These are phyloP conservation scores for Zygotorulaspora sp. DNA, from an alignment of 805 yeast genomes.

Conservation along the genomic window DNA sequence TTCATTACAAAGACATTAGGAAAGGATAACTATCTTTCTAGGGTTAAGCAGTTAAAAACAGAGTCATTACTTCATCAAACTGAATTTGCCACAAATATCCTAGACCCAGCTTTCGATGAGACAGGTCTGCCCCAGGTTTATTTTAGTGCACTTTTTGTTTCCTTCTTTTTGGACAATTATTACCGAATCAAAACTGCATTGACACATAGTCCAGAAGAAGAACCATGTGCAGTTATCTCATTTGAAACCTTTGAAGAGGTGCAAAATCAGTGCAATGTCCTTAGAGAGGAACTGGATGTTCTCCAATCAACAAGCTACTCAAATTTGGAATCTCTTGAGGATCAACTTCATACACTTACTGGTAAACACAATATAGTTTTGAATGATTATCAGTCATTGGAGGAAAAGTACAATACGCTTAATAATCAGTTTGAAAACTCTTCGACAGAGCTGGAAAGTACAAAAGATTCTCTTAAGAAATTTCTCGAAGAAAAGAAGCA, in stretches of 20 bases:
- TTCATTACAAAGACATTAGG: slow-evolving; percentile 72
- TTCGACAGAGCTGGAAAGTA: slow-evolving; percentile 15
- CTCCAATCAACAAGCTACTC: slow-evolving; percentile 31
- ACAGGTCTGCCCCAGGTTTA: slow-evolving; percentile 86
- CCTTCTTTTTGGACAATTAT: slow-evolving; percentile 63
- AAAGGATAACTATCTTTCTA: slow-evolving; percentile 68
- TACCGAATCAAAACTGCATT: slow-evolving; percentile 65
- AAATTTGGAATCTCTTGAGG: slow-evolving; percentile 22
- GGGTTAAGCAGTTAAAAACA: slow-evolving; percentile 68
- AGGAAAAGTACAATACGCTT: slow-evolving; percentile 16
- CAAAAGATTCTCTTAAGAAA: slow-evolving; percentile 14
- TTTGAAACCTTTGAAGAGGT: slow-evolving; percentile 46
- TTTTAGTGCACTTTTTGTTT: slow-evolving; percentile 61
- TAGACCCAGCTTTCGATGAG: slow-evolving; percentile 57
- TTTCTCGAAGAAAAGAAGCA: slow-evolving; percentile 22
- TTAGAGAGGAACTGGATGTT: slow-evolving; percentile 31
- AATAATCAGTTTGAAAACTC: slow-evolving; percentile 1
- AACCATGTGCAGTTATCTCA: slow-evolving; percentile 63
- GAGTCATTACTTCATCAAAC: slow-evolving; percentile 51
- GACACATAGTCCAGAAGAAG: slow-evolving; percentile 66
- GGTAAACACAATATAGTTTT: slow-evolving; percentile 11
- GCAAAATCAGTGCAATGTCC: slow-evolving; percentile 35
- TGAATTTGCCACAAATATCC: slow-evolving; percentile 43
- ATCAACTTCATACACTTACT: slow-evolving; percentile 12
- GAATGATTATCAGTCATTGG: slow-evolving; percentile 12